Percentiles rank a stretch among this genome's conserved stretches.
Evolutionary conservation across 441 rosid species (phyloP).

Genomic region (Euphorbia corollata): DNA sequence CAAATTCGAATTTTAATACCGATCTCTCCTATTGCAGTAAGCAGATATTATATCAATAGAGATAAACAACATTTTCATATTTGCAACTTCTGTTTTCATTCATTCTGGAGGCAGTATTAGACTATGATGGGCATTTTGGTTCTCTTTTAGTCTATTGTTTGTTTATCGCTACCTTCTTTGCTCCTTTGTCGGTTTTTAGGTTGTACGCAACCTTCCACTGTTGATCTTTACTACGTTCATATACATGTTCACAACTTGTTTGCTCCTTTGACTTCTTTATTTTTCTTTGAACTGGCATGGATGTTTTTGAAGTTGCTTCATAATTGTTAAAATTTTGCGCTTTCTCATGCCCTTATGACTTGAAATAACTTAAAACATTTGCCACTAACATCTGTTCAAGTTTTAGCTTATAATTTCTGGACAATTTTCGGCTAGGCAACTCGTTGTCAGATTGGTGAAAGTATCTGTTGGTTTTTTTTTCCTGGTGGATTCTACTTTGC

Average conservation of each 20-base stretch:
- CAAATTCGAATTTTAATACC: neutral
- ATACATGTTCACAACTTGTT: too few species aligned
- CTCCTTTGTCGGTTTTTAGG: neutral
- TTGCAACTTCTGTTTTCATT: slow-evolving; percentile 9
- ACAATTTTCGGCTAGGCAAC: neutral
- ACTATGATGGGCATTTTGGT: neutral
- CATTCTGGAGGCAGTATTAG: neutral
- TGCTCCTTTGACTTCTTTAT: neutral
- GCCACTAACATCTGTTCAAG: neutral
- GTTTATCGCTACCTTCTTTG: neutral
- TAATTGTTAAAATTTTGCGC: neutral
- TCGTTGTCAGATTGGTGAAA: neutral
- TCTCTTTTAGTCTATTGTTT: neutral
- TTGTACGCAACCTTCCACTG: slow-evolving; percentile 3
- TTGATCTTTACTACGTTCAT: neutral
- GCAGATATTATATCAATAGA: neutral
- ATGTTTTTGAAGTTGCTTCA: neutral
- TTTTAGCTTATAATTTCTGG: neutral
- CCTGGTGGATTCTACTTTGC: too few species aligned
- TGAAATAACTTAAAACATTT: neutral
- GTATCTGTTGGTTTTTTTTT: too few species aligned
- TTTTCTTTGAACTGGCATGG: neutral
- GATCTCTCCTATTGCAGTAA: neutral
- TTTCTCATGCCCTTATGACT: neutral
- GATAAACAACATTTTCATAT: neutral